Conservation (phyloP, 208 protist genomes). For the Leishmania mexicana region DNA sequence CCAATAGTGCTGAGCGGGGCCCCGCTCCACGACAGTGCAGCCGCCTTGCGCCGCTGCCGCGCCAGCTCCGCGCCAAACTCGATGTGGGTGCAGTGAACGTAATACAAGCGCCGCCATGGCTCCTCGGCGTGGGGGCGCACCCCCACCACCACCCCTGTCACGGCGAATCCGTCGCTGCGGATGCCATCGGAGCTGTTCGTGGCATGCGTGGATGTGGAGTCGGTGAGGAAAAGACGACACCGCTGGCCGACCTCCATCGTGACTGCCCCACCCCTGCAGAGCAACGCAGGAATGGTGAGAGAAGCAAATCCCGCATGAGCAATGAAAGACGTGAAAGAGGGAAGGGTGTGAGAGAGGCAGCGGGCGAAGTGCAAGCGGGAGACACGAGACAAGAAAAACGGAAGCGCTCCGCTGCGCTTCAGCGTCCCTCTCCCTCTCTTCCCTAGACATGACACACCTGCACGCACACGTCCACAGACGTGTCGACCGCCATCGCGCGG, state of each 20-base stretch:
- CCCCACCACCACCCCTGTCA: constrained; percentile 47
- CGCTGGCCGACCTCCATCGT: constrained; percentile 46
- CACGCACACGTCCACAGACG: background rate
- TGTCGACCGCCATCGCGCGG: background rate
- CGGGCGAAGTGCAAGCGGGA: background rate
- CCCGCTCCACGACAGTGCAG: constrained; percentile 27
- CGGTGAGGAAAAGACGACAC: constrained; percentile 28
- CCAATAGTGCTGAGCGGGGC: constrained; percentile 11
- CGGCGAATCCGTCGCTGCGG: constrained; percentile 17
- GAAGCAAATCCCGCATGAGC: background rate
- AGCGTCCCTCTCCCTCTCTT: background rate
- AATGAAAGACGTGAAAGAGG: background rate
- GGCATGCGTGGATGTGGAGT: constrained; percentile 3
- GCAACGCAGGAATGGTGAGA: too few species aligned
- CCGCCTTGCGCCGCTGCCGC: constrained; percentile 19
- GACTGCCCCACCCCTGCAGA: background rate
- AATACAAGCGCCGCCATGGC: constrained; percentile 42
- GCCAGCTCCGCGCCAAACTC: constrained; percentile 31
- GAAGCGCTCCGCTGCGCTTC: background rate
- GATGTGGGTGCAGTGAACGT: constrained; percentile 51
- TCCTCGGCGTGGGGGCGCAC: constrained; percentile 57
- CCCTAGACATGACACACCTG: too few species aligned
- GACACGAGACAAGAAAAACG: background rate
- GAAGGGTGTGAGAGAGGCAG: background rate
- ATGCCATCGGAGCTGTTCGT: background rate